Percentiles rank a stretch among this genome's conserved stretches.
Conservation (phyloP, 768 basidiomycete species). For the Termitomyces heimii region DNA sequence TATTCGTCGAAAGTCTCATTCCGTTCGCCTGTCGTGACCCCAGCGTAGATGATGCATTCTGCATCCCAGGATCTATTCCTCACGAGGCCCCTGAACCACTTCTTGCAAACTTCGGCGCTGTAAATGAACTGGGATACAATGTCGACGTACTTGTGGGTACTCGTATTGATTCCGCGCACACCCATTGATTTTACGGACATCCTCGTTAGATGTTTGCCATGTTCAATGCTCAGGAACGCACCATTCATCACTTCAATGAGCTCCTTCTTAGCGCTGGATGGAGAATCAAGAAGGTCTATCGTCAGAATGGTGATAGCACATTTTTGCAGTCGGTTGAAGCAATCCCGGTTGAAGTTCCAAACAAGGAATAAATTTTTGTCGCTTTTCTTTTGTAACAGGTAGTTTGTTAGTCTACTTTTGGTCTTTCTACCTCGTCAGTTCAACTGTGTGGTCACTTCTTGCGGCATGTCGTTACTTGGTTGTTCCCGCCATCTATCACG, state of each 20-base stretch:
- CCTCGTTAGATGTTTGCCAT: slow-evolving; percentile 28
- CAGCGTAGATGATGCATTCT: not conserved
- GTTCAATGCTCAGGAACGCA: slow-evolving; percentile 34
- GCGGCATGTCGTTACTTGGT: too few species aligned
- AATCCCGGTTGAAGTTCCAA: not conserved
- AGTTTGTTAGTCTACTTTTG: too few species aligned
- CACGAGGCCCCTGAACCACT: slow-evolving; percentile 20
- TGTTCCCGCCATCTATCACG: too few species aligned
- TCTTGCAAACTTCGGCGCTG: slow-evolving; percentile 33
- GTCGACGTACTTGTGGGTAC: slow-evolving; percentile 29
- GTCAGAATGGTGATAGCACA: not conserved
- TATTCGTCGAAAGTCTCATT: slow-evolving; percentile 3
- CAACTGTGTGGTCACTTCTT: too few species aligned
- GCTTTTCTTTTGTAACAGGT: too few species aligned
- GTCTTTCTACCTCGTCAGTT: too few species aligned
- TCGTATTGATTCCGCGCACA: not conserved
- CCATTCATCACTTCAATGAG: slow-evolving; percentile 21
- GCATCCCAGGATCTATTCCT: slow-evolving; percentile 19
- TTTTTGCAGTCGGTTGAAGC: not conserved
- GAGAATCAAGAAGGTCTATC: not conserved
- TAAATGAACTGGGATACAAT: slow-evolving; percentile 27
- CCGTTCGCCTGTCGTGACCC: slow-evolving; percentile 4
- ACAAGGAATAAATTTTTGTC: too few species aligned
- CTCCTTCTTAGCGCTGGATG: not conserved
- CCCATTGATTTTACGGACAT: not conserved